These are phyloP conservation scores for Clonostachys byssicola DNA, from an alignment of 2,329 filamentous ascomycete genomes.

Conservation along the genomic window DNA sequence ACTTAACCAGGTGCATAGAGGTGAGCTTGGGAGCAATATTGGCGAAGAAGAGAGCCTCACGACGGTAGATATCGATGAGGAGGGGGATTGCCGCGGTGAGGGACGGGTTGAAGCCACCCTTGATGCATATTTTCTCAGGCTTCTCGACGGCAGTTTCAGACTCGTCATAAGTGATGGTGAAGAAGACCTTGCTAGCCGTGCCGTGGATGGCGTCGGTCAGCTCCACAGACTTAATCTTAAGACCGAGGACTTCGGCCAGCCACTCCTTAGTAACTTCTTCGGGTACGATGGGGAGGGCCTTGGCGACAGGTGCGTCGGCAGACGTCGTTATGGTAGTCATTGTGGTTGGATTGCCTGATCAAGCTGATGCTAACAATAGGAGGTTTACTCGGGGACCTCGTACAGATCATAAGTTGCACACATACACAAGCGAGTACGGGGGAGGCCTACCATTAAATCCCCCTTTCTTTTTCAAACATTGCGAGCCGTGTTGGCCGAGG, in stretches of 20 bases:
- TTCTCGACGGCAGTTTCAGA: too few species aligned
- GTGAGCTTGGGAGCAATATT: conserved; percentile 26
- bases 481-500: too few species aligned
- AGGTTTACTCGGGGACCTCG: too few species aligned
- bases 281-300: not conserved
- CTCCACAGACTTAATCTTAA: not conserved
- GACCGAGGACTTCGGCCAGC: not conserved
- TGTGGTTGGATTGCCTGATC: too few species aligned
- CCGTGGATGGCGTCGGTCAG: conserved; percentile 6
- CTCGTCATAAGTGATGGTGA: conserved; percentile 17
- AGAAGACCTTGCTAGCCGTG: conserved; percentile 20
- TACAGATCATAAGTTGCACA: too few species aligned
- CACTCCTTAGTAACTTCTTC: not conserved
- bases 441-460: too few species aligned
- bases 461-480: too few species aligned
- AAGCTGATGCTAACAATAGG: too few species aligned
- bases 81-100: conserved; percentile 23
- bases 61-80: conserved; percentile 21
- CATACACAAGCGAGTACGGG: too few species aligned
- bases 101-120: conserved; percentile 27
- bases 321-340: too few species aligned
- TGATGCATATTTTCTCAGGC: conserved; percentile 21
- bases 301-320: too few species aligned
- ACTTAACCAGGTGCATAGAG: conserved; percentile 29
- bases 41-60: conserved; percentile 29